These are phyloP conservation scores for Colletotrichum theobromicola DNA, from an alignment of 2,329 filamentous ascomycete species.

Conservation along the genomic window DNA sequence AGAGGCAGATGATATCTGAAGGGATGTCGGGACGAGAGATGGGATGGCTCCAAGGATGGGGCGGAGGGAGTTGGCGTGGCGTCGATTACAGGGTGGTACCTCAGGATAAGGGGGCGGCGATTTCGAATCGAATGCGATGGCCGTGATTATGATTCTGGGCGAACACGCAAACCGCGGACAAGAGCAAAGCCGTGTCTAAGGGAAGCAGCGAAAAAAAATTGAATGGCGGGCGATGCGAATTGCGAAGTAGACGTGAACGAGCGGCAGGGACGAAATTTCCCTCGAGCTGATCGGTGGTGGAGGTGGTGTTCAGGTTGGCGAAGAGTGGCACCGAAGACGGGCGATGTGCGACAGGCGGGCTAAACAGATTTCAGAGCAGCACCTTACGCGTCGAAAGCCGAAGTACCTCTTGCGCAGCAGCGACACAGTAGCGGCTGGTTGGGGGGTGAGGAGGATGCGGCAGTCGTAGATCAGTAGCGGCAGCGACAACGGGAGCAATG, in stretches of 20 bases:
- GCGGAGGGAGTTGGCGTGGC: not conserved
- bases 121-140: not conserved
- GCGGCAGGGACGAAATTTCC: constrained; percentile 22
- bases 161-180: constrained; percentile 12
- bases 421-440: not conserved
- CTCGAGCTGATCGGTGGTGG: constrained; percentile 10
- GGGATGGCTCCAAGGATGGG: constrained; percentile 5
- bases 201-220: not conserved
- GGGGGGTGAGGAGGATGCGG: not conserved
- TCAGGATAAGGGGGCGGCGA: constrained; percentile 1
- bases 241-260: constrained; percentile 21
- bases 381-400: not conserved
- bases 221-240: constrained; percentile 2
- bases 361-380: constrained; percentile 3
- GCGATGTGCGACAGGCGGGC: not conserved
- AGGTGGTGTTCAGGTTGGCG: not conserved
- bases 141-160: not conserved
- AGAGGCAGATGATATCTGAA: not conserved
- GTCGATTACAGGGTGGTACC: not conserved
- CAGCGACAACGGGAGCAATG: not conserved
- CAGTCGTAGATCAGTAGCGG: not conserved
- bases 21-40: not conserved
- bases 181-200: constrained; percentile 14
- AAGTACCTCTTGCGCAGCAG: not conserved
- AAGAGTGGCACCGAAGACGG: constrained; percentile 4